These are phyloP conservation scores for Persicaria tinctoria DNA, from an alignment of 148 eudicot genomes.

Conservation along the genomic window DNA sequence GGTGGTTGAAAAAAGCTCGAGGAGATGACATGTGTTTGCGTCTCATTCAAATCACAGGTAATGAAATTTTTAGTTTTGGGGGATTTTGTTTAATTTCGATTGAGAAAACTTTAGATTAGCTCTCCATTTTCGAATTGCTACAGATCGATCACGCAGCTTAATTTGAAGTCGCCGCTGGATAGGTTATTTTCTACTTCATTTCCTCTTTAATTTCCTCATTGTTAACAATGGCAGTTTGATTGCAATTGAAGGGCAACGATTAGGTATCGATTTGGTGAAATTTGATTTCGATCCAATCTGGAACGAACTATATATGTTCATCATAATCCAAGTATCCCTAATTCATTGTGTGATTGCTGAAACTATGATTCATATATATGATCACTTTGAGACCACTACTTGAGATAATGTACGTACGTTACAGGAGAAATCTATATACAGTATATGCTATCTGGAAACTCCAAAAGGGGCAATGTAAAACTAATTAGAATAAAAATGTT, in stretches of 20 bases:
- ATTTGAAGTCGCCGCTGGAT: not conserved
- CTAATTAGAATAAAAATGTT: no score
- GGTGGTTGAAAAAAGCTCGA: not conserved
- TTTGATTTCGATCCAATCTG: not conserved
- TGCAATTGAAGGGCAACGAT: not conserved
- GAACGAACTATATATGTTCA: no score
- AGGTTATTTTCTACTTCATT: not conserved
- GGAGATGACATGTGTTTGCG: constrained; percentile 1
- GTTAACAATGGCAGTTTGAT: not conserved
- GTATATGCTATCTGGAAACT: no score
- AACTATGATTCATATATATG: no score
- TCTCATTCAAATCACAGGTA: not conserved
- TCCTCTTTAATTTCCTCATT: not conserved
- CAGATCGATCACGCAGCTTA: constrained; percentile 4
- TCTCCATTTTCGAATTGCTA: not conserved
- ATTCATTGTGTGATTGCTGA: no score
- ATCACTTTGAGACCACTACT: no score
- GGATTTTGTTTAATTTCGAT: not conserved
- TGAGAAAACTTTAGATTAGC: not conserved
- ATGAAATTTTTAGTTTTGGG: not conserved
- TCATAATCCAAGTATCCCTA: no score
- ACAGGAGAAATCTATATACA: no score
- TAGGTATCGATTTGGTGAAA: not conserved
- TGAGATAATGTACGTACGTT: no score
- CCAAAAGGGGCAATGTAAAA: no score